Evolutionary conservation across 495 filamentous ascomycete genomes (phyloP).

Genomic region (Penicillium paxilli): DNA sequence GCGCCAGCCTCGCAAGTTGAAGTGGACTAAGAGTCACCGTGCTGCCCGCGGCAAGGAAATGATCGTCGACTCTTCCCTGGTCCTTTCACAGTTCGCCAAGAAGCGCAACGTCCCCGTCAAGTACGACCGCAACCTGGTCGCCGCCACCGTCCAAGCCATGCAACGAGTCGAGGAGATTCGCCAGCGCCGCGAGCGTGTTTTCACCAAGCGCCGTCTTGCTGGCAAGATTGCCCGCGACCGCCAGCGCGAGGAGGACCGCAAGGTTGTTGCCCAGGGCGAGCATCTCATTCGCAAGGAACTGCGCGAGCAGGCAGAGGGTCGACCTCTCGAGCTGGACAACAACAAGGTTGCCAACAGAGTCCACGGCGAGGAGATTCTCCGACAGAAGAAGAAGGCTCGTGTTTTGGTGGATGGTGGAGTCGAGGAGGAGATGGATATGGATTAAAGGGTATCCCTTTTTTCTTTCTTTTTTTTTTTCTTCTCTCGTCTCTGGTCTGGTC

Average conservation of each 20-base stretch:
- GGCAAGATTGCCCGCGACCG: conserved; percentile 82
- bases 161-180: conserved; percentile 86
- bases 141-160: conserved; percentile 88
- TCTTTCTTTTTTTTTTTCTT: conserved; percentile 8
- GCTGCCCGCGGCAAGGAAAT: conserved; percentile 84
- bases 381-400: conserved; percentile 61
- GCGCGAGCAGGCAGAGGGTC: conserved; percentile 44
- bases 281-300: conserved; percentile 65
- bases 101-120: conserved; percentile 92
- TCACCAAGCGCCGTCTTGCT: conserved; percentile 89
- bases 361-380: conserved; percentile 53
- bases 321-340: conserved; percentile 40
- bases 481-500: no score
- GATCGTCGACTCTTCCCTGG: conserved; percentile 89
- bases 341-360: conserved; percentile 36
- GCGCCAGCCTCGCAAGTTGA: conserved; percentile 78
- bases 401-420: conserved; percentile 66
- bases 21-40: conserved; percentile 79
- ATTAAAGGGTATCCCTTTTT: conserved; percentile 58
- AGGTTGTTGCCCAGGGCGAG: conserved; percentile 86
- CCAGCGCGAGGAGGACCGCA: conserved; percentile 67
- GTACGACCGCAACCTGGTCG: conserved; percentile 89
- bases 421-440: conserved; percentile 70
- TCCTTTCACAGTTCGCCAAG: conserved; percentile 85
- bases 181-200: conserved; percentile 75